These are phyloP conservation scores for Agastache rugosa DNA, from an alignment of 257 asterid species.

Conservation along the genomic window DNA sequence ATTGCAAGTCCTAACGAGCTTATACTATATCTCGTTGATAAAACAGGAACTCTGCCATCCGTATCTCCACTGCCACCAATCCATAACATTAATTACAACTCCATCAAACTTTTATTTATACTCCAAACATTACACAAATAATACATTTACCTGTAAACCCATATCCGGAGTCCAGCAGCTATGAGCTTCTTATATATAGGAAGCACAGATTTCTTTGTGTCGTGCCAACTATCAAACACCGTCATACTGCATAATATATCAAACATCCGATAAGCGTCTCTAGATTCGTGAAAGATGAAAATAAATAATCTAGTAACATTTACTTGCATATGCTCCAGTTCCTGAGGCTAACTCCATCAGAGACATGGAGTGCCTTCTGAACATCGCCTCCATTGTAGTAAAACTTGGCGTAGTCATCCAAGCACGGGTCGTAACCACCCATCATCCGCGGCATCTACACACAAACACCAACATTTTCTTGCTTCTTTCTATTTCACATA, in stretches of 20 bases:
- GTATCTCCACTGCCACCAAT: conserved; percentile 83
- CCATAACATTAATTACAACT: not conserved
- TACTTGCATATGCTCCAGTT: conserved; percentile 96
- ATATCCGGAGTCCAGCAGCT: conserved; percentile 69
- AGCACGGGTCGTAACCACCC: conserved; percentile 91
- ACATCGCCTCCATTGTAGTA: conserved; percentile 77
- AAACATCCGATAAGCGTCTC: not conserved
- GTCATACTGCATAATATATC: conserved; percentile 73
- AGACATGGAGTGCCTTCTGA: conserved; percentile 84
- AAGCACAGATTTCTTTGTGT: conserved; percentile 65
- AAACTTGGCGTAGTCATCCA: conserved; percentile 70
- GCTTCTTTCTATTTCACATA: not conserved
- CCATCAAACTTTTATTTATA: not conserved
- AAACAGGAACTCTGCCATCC: conserved; percentile 86
- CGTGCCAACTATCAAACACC: conserved; percentile 57
- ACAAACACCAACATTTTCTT: not conserved
- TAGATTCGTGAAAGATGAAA: not conserved
- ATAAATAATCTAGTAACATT: conserved; percentile 7
- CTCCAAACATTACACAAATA: not conserved
- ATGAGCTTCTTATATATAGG: conserved; percentile 89
- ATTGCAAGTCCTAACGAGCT: conserved; percentile 71
- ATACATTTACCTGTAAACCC: conserved; percentile 77
- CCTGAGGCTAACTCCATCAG: conserved; percentile 55
- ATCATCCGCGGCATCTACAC: conserved; percentile 72
- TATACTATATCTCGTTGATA: conserved; percentile 86